Conservation (phyloP, 2,329 filamentous ascomycete species). For the Colletotrichum siamense region DNA sequence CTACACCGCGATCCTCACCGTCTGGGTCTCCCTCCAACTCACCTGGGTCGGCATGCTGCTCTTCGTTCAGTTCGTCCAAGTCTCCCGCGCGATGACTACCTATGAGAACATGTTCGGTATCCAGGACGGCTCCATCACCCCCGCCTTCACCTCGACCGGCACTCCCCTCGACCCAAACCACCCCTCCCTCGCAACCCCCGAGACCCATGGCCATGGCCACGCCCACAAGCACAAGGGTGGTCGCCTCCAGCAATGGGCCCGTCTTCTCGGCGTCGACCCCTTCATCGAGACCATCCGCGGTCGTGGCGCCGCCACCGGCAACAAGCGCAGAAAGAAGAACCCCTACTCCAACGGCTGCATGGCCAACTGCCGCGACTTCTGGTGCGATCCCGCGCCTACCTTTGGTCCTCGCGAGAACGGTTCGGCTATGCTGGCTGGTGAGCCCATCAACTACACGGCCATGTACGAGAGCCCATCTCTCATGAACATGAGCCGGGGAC, state of each 20-base stretch:
- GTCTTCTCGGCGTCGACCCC: conserved; percentile 87
- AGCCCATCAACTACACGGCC: conserved; percentile 82
- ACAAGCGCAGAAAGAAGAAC: conserved; percentile 70
- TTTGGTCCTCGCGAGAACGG: conserved; percentile 80
- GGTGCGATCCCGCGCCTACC: conserved; percentile 86
- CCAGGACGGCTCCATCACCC: conserved; percentile 67
- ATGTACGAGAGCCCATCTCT: conserved; percentile 85
- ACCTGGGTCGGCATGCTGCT: conserved; percentile 98
- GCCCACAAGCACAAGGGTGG: conserved; percentile 64
- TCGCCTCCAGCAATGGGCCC: conserved; percentile 80
- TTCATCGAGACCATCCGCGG: conserved; percentile 94
- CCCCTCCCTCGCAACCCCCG: conserved; percentile 63
- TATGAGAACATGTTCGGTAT: conserved; percentile 95
- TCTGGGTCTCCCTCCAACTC: conserved; percentile 85
- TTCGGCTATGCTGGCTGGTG: conserved; percentile 76
- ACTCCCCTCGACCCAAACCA: conserved; percentile 73
- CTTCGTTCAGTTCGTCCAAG: conserved; percentile 90
- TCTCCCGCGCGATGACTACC: conserved; percentile 91
- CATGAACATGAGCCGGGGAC: conserved; percentile 59
- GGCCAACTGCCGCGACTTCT: conserved; percentile 96
- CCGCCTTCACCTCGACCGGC: conserved; percentile 79
- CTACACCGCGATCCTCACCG: conserved; percentile 79
- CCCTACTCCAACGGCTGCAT: conserved; percentile 84
- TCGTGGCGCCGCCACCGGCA: conserved; percentile 67
- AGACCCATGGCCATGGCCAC: conserved; percentile 44